Conservation (phyloP, 164 flowering plant genomes). For the Euptelea pleiosperma region DNA sequence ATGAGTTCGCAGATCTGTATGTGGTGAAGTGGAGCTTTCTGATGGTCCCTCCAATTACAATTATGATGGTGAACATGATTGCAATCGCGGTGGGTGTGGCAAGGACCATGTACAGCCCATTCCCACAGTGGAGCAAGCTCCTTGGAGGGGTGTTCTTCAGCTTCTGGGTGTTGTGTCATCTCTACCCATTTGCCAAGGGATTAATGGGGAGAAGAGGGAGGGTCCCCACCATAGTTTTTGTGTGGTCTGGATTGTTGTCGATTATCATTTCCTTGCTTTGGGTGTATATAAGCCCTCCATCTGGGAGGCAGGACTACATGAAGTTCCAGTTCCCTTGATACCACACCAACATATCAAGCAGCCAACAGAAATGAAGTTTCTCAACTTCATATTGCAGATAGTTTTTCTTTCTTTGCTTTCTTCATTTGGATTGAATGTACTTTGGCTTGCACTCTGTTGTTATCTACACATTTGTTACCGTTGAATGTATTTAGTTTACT, state of each 20-base stretch:
- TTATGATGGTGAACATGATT: conserved; percentile 72
- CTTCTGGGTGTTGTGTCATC: conserved; percentile 85
- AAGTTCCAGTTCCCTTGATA: conserved; percentile 53
- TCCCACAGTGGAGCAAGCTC: conserved; percentile 89
- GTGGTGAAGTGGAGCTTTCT: conserved; percentile 73
- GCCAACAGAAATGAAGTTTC: neutral
- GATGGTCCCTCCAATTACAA: conserved; percentile 78
- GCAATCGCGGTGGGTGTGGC: conserved; percentile 73
- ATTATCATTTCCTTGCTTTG: conserved; percentile 75
- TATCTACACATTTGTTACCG: too few relatives aligned
- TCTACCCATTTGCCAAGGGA: conserved; percentile 90
- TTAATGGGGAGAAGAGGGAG: conserved; percentile 86
- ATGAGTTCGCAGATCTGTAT: conserved; percentile 84
- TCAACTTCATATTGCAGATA: neutral
- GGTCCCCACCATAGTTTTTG: conserved; percentile 80
- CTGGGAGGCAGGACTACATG: conserved; percentile 33
- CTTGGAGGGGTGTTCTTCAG: conserved; percentile 95
- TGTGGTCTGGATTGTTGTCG: conserved; percentile 86
- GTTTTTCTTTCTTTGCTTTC: too few relatives aligned
- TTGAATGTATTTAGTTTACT: too few relatives aligned
- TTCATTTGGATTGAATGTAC: too few relatives aligned
- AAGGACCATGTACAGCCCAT: conserved; percentile 78
- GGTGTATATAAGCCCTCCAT: conserved; percentile 71
- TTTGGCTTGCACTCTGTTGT: too few relatives aligned
- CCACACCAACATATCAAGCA: neutral